These are phyloP conservation scores for Clonostachys chloroleuca DNA, from an alignment of 2,329 filamentous ascomycete genomes.

Conservation along the genomic window DNA sequence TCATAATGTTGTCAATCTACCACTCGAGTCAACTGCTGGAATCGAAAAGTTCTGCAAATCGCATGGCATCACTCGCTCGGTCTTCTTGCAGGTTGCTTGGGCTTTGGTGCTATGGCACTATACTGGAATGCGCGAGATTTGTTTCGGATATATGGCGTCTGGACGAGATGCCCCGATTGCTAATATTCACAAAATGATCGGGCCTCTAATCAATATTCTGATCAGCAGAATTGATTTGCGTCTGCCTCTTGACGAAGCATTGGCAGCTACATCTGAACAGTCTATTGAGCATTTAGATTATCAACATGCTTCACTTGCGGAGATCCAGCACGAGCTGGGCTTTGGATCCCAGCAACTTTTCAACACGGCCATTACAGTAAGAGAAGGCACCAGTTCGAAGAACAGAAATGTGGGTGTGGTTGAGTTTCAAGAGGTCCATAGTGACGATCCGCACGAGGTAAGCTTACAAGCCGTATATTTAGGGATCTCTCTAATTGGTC, in stretches of 20 bases:
- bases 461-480: no score
- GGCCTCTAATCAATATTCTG: slow-evolving; percentile 51
- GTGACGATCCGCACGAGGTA: no score
- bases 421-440: no score
- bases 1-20: slow-evolving; percentile 4
- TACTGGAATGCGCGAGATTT: slow-evolving; percentile 38
- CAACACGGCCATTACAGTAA: not conserved
- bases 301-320: slow-evolving; percentile 3
- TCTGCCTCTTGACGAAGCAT: not conserved
- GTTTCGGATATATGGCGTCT: slow-evolving; percentile 48
- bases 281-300: slow-evolving; percentile 1
- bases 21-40: not conserved
- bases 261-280: slow-evolving; percentile 13
- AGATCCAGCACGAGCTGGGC: slow-evolving; percentile 2
- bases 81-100: slow-evolving; percentile 47
- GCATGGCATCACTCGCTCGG: slow-evolving; percentile 37
- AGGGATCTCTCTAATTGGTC: no score
- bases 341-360: not conserved
- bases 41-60: slow-evolving; percentile 1
- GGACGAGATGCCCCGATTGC: slow-evolving; percentile 47
- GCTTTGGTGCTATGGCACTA: slow-evolving; percentile 42
- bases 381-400: no score
- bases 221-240: slow-evolving; percentile 36
- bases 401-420: no score
- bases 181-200: slow-evolving; percentile 41